Evolutionary conservation across 1,284 basidiomycete genomes (phyloP), one percentile per base, ranked within the genome.

Genomic region (Ustilago esculenta): DNA sequence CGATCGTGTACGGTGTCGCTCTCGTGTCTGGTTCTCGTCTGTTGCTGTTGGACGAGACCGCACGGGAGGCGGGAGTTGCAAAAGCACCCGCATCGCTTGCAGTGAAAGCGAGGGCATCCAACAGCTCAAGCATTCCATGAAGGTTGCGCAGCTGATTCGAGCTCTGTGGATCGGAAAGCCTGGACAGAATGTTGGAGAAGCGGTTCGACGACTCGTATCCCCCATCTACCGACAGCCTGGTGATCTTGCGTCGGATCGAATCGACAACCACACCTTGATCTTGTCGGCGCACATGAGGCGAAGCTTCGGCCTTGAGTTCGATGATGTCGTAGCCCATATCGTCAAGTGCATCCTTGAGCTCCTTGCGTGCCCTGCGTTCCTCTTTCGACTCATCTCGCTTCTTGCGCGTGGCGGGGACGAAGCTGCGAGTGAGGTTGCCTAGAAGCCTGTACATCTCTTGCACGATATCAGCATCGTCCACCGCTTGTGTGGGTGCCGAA

Each of bases 301-400:
- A 40, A 3, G 61, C 37, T 23, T 66, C 50, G 5, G 58, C 68
- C 45, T 63, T 61, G 32, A 66, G 54, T 53, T 71, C 61, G 39
- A 71, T 66, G 27, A 66, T 66, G 33, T 71, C 63, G 57, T 66
- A 66, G 34, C 63, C 58, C 68, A 61, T 66, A 24, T 71, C 68
- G 21, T 71, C 68, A 9, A 71, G 63, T 4, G 57, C 45, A 54
- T 66, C 61, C 29, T 66, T 66, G 35, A 66, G 68, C 51, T 61
- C 63, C 36, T 63, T 66, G 32, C 68, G 57, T 32, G 50, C 46
- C 36, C 55, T 46, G 12, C 61, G 41, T 18, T 71, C 63, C 29
- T 71, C 58, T 18, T 57, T 55, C 12, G 53, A 51, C 33, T 71
- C 68, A 8, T 66, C 68, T 9, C 63, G 53, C 54, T 61, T 66